phyloP scores from a whole-genome alignment of 176 grass and related monocot species.

The Oryza meridionalis region DNA sequence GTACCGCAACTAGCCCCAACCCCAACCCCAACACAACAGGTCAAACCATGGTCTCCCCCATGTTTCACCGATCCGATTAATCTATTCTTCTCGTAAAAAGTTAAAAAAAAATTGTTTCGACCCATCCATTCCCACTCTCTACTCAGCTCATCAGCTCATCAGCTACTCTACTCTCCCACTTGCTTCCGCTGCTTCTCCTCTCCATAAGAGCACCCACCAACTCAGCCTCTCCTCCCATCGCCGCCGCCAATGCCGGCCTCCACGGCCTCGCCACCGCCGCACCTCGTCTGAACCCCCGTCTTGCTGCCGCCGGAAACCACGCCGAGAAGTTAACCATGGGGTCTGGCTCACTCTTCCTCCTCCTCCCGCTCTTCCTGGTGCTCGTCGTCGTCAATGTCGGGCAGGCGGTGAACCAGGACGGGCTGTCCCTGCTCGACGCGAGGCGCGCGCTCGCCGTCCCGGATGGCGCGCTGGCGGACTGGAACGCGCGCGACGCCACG shows the following conservation, averaged over 20 bases:
- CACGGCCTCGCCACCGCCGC: neutral
- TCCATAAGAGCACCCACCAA: constrained; percentile 35
- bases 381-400: neutral
- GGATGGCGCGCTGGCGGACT: constrained; percentile 25
- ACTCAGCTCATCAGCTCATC: constrained; percentile 7
- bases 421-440: constrained; percentile 51
- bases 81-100: constrained; percentile 11
- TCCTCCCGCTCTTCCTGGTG: constrained; percentile 27
- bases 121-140: neutral
- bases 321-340: neutral
- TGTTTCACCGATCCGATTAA: neutral
- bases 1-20: too few relatives aligned
- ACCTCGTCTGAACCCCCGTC: neutral
- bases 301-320: neutral
- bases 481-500: constrained; percentile 50
- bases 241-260: constrained; percentile 23
- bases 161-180: constrained; percentile 22
- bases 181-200: neutral
- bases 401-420: constrained; percentile 58
- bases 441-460: constrained; percentile 57
- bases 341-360: neutral
- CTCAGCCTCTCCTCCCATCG: neutral
- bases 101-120: too few relatives aligned
- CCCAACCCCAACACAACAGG: too few relatives aligned
- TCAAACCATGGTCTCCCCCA: neutral